Conservation (phyloP, 2,329 filamentous ascomycete genomes). For the Nemania sp. region DNA sequence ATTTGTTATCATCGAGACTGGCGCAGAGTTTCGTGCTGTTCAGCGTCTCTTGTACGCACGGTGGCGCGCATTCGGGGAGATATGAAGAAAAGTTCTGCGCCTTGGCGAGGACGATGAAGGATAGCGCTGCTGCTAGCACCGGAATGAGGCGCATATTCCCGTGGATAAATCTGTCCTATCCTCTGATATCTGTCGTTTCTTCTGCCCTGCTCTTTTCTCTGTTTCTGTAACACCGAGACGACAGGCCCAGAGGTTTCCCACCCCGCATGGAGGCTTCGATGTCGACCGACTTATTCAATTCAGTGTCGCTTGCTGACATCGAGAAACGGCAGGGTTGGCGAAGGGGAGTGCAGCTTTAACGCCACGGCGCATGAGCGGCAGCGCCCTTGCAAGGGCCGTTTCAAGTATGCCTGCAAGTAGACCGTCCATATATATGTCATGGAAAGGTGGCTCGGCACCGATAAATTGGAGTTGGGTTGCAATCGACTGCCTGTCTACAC, state of each 20-base stretch:
- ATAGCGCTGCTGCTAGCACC: constrained; percentile 1
- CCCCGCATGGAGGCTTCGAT: not conserved
- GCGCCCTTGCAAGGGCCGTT: constrained; percentile 1
- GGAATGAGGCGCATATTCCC: constrained; percentile 5
- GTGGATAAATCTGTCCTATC: not conserved
- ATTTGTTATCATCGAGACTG: constrained; percentile 28
- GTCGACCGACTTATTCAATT: not conserved
- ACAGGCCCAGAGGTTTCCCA: not conserved
- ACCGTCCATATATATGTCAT: constrained; percentile 2
- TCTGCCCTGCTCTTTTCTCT: not conserved
- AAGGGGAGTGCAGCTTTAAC: constrained; percentile 6
- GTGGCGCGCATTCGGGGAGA: constrained; percentile 30
- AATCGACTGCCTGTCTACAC: not conserved
- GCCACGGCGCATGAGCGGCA: constrained; percentile 3
- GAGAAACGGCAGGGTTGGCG: not conserved
- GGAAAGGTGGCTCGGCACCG: constrained; percentile 16
- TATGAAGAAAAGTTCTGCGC: constrained; percentile 31
- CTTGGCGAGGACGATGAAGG: constrained; percentile 5
- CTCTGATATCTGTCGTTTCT: not conserved
- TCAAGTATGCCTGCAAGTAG: not conserved
- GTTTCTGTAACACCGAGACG: not conserved
- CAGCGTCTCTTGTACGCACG: constrained; percentile 28
- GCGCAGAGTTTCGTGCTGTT: constrained; percentile 21
- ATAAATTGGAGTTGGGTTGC: constrained; percentile 17
- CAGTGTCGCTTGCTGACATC: not conserved